These are phyloP conservation scores for Aquilaria agallochum DNA, from an alignment of 441 rosid genomes.

Conservation along the genomic window DNA sequence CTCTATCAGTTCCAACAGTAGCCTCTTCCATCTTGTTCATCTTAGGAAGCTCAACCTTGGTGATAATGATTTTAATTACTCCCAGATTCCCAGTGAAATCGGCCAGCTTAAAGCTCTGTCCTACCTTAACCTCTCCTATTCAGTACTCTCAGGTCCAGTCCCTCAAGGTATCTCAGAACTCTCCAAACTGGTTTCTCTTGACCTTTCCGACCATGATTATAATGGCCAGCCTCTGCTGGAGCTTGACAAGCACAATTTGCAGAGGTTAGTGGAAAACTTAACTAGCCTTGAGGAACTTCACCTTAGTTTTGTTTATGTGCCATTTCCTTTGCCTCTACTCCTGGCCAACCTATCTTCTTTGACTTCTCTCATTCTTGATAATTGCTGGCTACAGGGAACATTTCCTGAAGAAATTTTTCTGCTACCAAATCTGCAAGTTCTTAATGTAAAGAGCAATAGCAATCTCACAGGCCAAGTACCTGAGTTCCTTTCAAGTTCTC, in stretches of 20 bases:
- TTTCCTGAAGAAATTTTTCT: neutral
- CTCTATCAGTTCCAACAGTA: constrained; percentile 8
- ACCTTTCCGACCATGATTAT: too few relatives aligned
- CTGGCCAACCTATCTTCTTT: too few relatives aligned
- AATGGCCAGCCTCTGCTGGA: too few relatives aligned
- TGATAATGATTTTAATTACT: constrained; percentile 3
- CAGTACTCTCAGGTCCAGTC: constrained; percentile 10
- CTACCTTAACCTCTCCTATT: constrained; percentile 7
- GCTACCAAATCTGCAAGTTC: neutral
- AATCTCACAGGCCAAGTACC: neutral
- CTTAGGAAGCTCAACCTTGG: constrained; percentile 11
- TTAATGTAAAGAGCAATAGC: neutral
- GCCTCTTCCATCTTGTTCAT: constrained; percentile 10
- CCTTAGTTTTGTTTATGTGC: too few relatives aligned
- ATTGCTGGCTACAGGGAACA: too few relatives aligned
- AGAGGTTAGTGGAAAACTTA: too few relatives aligned
- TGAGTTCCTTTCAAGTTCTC: neutral
- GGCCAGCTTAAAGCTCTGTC: neutral
- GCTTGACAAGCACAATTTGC: too few relatives aligned
- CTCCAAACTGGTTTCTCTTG: too few relatives aligned
- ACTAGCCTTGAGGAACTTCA: too few relatives aligned
- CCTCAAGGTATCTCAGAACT: neutral
- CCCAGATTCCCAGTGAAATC: constrained; percentile 1
- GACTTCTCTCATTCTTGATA: too few relatives aligned
- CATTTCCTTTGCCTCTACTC: too few relatives aligned